phyloP scores from a whole-genome alignment of 1,284 basidiomycete species.

The Irpex rosettiformis region DNA sequence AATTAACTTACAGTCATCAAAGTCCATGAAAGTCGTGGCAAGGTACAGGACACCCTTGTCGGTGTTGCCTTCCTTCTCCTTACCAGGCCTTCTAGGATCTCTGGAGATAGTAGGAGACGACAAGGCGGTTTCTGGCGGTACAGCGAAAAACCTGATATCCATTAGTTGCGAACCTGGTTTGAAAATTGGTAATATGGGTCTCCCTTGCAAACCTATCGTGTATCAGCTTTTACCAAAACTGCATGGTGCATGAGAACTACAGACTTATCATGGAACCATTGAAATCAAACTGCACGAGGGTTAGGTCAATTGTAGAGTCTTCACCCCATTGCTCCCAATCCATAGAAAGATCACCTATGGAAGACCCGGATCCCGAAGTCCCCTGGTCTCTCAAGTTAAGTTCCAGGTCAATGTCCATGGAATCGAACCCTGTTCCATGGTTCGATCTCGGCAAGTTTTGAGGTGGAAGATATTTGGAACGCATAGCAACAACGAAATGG shows the following conservation, averaged over 20 bases:
- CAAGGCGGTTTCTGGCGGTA: slow-evolving; percentile 26
- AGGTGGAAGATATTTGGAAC: slow-evolving; percentile 36
- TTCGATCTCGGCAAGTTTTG: slow-evolving; percentile 11
- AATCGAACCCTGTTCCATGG: slow-evolving; percentile 27
- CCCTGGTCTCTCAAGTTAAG: slow-evolving; percentile 30
- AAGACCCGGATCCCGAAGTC: slow-evolving; percentile 15
- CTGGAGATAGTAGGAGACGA: slow-evolving; percentile 22
- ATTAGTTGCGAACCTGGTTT: slow-evolving; percentile 36
- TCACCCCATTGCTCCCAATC: slow-evolving; percentile 65
- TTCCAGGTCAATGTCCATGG: slow-evolving; percentile 44
- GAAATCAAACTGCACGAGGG: slow-evolving; percentile 15
- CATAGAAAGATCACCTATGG: slow-evolving; percentile 30
- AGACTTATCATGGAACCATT: slow-evolving; percentile 23
- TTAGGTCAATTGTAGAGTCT: slow-evolving; percentile 57
- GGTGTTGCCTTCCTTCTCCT: slow-evolving; percentile 11
- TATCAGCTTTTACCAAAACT: slow-evolving; percentile 1
- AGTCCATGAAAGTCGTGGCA: slow-evolving; percentile 51
- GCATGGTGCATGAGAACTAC: slow-evolving; percentile 33
- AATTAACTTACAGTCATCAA: slow-evolving; percentile 51
- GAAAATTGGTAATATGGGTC: slow-evolving; percentile 42
- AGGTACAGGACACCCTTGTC: slow-evolving; percentile 37
- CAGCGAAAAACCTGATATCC: slow-evolving; percentile 44
- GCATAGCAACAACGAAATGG: slow-evolving; percentile 62
- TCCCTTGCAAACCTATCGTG: slow-evolving; percentile 37
- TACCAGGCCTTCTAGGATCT: slow-evolving; percentile 16